Base-by-base conservation (phyloP, 495 filamentous ascomycete genomes). In the Sabuloglossum arenarium region DNA sequence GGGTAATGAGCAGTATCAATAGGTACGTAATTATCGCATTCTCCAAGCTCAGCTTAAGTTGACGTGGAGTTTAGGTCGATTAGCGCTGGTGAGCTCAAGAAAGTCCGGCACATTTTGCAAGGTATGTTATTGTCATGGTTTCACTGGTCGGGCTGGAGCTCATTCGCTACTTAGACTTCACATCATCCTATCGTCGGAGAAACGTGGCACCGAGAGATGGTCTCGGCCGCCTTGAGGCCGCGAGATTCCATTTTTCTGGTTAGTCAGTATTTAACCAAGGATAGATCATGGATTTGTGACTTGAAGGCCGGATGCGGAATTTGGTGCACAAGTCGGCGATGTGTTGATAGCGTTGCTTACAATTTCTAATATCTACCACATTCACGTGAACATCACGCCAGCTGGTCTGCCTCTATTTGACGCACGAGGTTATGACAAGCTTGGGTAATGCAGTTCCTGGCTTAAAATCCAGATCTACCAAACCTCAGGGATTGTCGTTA, bases 191-290 rank as follows among this genome's bases (percentile, higher is more conserved):
- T 65, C 80, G 91, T 42, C 72, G 93, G 61, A 76, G 94, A 61
- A 95, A 99, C 67, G 84, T 99, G 12, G 89, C 89, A 23, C 89
- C 89, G n/a, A 70, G 89, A 56, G 89, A 94, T 61, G 89, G 89
- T 4, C 73, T 96, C 43, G 89, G 89, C 6, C 73, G 84, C 59
- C 67, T 96, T 42, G 86, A 93, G 69, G 86, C 86, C 8, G 77
- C 80, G 53, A 79, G 85, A 42, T 96, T 96, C 71, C 82, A 83
- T 61, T 96, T 93, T 64, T 75, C 70, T 59, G 83, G 83, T 16
- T 76, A 55, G 53, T 45, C 54, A 28, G 45, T 19, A 8, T 47
- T 8, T 23, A 8, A 23, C 19, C 4, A 47, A 47, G 24, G 21
- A 47, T 27, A 24, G 45, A 47, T 6, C 45, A 24, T 27, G n/a